Evolutionary conservation across 352 stramenopile genomes (phyloP).

Genomic region (Pythium biforme): DNA sequence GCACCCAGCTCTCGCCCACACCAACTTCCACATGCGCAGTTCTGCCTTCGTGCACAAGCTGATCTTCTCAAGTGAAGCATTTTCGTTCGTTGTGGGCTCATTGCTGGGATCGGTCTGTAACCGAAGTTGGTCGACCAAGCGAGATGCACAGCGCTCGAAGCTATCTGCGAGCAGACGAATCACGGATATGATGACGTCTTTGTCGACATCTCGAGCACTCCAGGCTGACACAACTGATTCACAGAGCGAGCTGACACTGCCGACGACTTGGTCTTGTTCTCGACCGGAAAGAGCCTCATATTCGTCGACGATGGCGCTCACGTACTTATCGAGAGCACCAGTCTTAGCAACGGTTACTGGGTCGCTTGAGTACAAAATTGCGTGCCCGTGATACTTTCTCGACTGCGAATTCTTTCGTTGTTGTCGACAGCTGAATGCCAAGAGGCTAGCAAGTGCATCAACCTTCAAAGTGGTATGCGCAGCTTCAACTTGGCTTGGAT

Average conservation of each 20-base stretch:
- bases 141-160: constrained; percentile 15
- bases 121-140: constrained; percentile 15
- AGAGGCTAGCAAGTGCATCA: constrained; percentile 54
- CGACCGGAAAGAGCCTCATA: not conserved
- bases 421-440: constrained; percentile 57
- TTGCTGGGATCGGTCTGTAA: not conserved
- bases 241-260: constrained; percentile 36
- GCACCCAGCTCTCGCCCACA: constrained; percentile 4
- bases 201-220: constrained; percentile 8
- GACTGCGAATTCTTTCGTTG: constrained; percentile 29
- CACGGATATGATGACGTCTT: not conserved
- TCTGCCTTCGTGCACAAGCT: constrained; percentile 1
- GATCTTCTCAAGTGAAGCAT: not conserved
- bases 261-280: constrained; percentile 1
- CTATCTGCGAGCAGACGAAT: constrained; percentile 3
- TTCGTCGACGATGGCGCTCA: constrained; percentile 47
- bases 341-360: not conserved
- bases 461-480: constrained; percentile 52
- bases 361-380: constrained; percentile 47
- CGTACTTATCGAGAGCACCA: constrained; percentile 47
- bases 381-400: constrained; percentile 41
- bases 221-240: constrained; percentile 25
- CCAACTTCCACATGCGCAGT: constrained; percentile 1
- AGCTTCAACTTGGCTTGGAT: constrained; percentile 23
- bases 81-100: not conserved